Conservation (phyloP, 2,329 filamentous ascomycete genomes). For the Periglandula ipomoeae region DNA sequence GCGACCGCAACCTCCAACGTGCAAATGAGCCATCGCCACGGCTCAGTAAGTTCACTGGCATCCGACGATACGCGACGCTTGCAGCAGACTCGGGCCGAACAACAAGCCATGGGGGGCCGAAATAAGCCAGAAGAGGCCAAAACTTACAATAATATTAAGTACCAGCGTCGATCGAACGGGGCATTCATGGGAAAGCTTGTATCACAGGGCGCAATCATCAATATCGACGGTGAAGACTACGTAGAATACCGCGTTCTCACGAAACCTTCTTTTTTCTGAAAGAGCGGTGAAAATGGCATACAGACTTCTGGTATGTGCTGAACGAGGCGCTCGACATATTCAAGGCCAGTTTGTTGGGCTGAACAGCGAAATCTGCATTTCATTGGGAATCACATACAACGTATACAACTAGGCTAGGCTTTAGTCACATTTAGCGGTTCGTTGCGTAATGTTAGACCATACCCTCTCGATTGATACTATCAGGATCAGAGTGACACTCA, state of each 20-base stretch:
- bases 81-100: constrained; percentile 46
- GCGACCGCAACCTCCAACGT: constrained; percentile 15
- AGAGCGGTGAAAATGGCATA: no score
- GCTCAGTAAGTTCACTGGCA: constrained; percentile 32
- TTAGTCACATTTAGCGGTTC: no score
- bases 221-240: constrained; percentile 57
- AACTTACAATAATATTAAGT: constrained; percentile 50
- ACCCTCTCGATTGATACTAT: no score
- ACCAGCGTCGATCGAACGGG: constrained; percentile 51
- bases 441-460: no score
- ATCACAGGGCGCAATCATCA: constrained; percentile 51
- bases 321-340: no score
- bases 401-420: no score
- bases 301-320: no score
- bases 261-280: constrained; percentile 52
- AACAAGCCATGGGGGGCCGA: constrained; percentile 38
- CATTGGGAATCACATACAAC: no score
- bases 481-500: no score
- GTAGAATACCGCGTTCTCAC: constrained; percentile 58
- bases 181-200: constrained; percentile 56
- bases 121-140: constrained; percentile 42
- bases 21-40: constrained; percentile 13
- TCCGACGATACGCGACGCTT: constrained; percentile 40
- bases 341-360: no score
- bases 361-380: no score